Evolutionary conservation across 768 basidiomycete genomes (phyloP), one percentile per base, ranked within the genome.

Genomic region (Boletus patriciae): DNA sequence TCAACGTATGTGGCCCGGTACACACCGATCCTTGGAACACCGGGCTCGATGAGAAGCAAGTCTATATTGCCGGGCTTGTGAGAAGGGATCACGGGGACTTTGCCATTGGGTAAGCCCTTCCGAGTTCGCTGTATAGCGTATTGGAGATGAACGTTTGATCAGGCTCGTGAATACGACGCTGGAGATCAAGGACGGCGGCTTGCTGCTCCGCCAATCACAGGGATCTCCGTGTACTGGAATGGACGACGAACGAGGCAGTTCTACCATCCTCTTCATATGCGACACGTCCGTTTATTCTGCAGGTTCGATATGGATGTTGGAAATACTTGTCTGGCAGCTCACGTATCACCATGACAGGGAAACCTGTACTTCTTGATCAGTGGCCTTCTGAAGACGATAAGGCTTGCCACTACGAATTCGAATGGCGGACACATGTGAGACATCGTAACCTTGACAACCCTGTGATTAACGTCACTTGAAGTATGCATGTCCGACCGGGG

Each of bases 351-450:
- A 0, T 34, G 29, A 52, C 13, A 76, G 83, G 83, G 9, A 68
- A 69, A 44, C 84, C 84, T 8, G 64, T 73, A 16, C 77, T 94
- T 5, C 70, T 92, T 3, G 85, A 83, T 2, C 84, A 88, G 47
- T 80, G 92, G 23, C 83, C 84, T 9, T 74, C 75, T 10, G 80
- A 82, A 16, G 84, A 87, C 34, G 81, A 86, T 10, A 66, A 66
- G 27, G 83, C 83, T n/a, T 95, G 93, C 69, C 81, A 84, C 13
- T 94, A 86, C 67, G 82, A 88, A 55, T 73, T 95, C 38, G 91
- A 94, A 74, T 95, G 93, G 93, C 77, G 80, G 53, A 93, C 89
- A 6, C 84, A 84, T 62, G 92, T 93, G 61, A 64, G 82, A 70
- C 29, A 23, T 27, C n/a, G 31, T 36, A n/a, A 2, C 33, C 6